Conservation (phyloP, 1,284 basidiomycete genomes). For the Termitomyces sp. region DNA sequence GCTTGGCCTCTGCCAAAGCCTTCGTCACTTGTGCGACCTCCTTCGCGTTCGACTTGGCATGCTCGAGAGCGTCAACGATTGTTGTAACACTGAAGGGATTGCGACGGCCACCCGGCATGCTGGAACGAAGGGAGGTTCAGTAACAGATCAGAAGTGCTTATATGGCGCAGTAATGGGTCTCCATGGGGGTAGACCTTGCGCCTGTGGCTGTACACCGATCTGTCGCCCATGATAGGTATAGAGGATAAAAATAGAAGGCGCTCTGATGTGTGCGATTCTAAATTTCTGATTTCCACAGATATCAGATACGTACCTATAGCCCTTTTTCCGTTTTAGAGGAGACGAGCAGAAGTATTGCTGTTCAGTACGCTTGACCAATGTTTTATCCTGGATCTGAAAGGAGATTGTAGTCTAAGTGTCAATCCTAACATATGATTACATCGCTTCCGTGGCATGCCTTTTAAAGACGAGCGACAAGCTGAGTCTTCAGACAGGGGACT, state of each 20-base stretch:
- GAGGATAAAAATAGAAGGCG: conserved; percentile 63
- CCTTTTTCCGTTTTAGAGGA: no score
- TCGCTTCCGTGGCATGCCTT: no score
- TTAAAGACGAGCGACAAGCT: no score
- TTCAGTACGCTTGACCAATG: no score
- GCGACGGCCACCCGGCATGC: conserved; percentile 24
- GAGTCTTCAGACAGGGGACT: no score
- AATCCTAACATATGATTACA: no score
- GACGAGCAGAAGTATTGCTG: no score
- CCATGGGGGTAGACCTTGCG: background rate
- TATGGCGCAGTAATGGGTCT: background rate
- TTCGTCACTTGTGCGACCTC: conserved; percentile 27
- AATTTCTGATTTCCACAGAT: no score
- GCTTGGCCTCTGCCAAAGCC: conserved; percentile 27
- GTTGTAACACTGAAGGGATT: conserved; percentile 33
- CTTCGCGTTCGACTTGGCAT: conserved; percentile 26
- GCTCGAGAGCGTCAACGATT: conserved; percentile 31
- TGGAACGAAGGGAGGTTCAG: background rate
- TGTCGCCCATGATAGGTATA: conserved; percentile 13
- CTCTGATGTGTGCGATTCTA: conserved; percentile 43
- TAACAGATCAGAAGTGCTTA: background rate
- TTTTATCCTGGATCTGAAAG: no score
- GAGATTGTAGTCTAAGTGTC: no score
- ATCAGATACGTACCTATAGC: no score
- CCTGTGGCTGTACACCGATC: conserved; percentile 4